Conservation (phyloP, 352 stramenopile species). For the Pythium volutum region DNA sequence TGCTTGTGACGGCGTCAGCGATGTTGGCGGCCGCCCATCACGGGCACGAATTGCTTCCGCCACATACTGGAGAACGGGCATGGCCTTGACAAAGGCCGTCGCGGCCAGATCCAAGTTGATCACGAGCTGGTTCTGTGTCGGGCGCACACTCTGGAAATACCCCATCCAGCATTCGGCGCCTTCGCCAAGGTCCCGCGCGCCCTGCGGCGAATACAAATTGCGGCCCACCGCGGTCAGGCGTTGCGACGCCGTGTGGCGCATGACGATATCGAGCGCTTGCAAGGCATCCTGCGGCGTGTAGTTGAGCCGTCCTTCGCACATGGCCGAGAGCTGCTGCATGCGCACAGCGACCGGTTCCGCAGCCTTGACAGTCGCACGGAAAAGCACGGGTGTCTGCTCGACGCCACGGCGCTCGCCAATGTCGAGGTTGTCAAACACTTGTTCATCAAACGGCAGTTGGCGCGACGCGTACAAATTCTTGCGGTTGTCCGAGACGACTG, state of each 20-base stretch:
- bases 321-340: slow-evolving; percentile 53
- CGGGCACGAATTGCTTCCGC: slow-evolving; percentile 26
- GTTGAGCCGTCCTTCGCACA: slow-evolving; percentile 56
- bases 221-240: slow-evolving; percentile 53
- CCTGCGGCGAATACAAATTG: slow-evolving; percentile 43
- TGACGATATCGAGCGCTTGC: slow-evolving; percentile 66
- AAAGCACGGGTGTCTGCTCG: slow-evolving; percentile 28
- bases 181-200: slow-evolving; percentile 53
- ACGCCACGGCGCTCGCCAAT: slow-evolving; percentile 30
- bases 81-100: slow-evolving; percentile 65
- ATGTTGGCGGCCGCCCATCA: slow-evolving; percentile 30
- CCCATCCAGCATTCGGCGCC: slow-evolving; percentile 66
- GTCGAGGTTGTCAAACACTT: slow-evolving; percentile 43
- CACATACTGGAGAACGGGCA: slow-evolving; percentile 54
- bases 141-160: slow-evolving; percentile 70
- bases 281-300: slow-evolving; percentile 73
- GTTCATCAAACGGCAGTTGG: slow-evolving; percentile 41
- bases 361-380: slow-evolving; percentile 51
- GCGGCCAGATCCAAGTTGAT: slow-evolving; percentile 71
- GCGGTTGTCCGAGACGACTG: slow-evolving; percentile 46
- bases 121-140: slow-evolving; percentile 62
- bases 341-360: slow-evolving; percentile 55
- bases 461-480: slow-evolving; percentile 58
- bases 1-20: slow-evolving; percentile 41
- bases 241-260: slow-evolving; percentile 56